Percentiles rank a stretch among this genome's conserved stretches.
phyloP scores from a whole-genome alignment of 108 stramenopile species.

The Skeletonema marinoi region DNA sequence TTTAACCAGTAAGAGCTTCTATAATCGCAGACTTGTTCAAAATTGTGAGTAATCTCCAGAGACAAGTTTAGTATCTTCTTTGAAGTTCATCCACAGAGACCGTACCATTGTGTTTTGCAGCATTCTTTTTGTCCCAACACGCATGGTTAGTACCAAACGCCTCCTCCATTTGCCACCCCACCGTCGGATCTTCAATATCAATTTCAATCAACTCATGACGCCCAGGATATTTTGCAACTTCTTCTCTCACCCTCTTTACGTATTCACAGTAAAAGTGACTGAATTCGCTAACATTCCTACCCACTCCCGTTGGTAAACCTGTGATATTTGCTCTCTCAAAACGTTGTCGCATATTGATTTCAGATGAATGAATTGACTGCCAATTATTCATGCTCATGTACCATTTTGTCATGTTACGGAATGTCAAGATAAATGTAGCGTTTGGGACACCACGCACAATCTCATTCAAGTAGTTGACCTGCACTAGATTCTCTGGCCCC shows the following conservation, averaged over 20 bases:
- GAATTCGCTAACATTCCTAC: neutral
- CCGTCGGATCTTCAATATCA: constrained; percentile 21
- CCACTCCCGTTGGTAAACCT: neutral
- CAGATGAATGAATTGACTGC: neutral
- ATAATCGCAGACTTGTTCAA: too few relatives aligned
- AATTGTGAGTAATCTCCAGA: too few relatives aligned
- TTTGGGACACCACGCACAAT: neutral
- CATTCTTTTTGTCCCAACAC: constrained; percentile 13
- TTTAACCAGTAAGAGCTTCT: too few relatives aligned
- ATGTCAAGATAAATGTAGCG: neutral
- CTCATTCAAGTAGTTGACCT: neutral
- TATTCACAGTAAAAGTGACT: neutral
- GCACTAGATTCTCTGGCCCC: neutral
- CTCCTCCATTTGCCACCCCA: constrained; percentile 5
- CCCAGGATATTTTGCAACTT: neutral
- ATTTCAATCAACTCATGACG: neutral
- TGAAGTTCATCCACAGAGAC: neutral
- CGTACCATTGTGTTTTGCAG: neutral
- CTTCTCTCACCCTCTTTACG: neutral
- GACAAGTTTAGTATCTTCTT: neutral
- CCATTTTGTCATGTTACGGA: neutral
- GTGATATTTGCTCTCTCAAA: neutral
- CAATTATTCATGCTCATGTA: neutral
- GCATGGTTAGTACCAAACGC: constrained; percentile 2
- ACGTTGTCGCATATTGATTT: neutral